Evolutionary conservation across 2,329 filamentous ascomycete species (phyloP).

Genomic region (Aspergillus nomiae): DNA sequence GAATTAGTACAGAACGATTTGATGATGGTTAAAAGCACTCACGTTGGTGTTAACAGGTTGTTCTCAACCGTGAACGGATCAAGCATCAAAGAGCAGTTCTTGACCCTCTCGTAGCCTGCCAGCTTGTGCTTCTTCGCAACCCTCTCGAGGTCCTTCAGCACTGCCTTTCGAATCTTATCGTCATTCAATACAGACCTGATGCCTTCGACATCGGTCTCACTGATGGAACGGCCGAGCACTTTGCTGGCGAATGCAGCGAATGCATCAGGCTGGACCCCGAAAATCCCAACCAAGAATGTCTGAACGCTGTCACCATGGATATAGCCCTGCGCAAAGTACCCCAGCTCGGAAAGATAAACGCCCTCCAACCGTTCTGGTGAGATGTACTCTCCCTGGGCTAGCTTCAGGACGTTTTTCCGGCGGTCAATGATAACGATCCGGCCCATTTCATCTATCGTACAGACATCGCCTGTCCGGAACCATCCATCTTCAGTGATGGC

Average conservation of each 20-base stretch:
- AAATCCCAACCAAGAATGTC: constrained; percentile 79
- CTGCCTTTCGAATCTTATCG: constrained; percentile 70
- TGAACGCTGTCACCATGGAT: constrained; percentile 89
- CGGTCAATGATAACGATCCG: constrained; percentile 94
- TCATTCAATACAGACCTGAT: constrained; percentile 69
- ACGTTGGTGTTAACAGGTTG: constrained; percentile 65
- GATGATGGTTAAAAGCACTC: constrained; percentile 26
- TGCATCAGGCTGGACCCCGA: constrained; percentile 80
- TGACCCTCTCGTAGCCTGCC: constrained; percentile 85
- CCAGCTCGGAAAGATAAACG: constrained; percentile 80
- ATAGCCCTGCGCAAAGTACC: constrained; percentile 76
- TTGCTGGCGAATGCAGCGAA: constrained; percentile 82
- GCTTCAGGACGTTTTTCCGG: constrained; percentile 98
- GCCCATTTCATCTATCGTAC: constrained; percentile 78
- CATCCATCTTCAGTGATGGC: constrained; percentile 84
- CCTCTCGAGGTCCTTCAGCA: constrained; percentile 75
- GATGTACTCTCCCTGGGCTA: constrained; percentile 96
- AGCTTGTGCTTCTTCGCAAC: constrained; percentile 84
- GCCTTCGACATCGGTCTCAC: constrained; percentile 23
- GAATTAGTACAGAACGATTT: constrained; percentile 21
- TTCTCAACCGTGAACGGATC: constrained; percentile 96
- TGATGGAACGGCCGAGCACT: constrained; percentile 69
- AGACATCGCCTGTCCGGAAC: constrained; percentile 97
- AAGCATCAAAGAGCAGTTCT: constrained; percentile 71
- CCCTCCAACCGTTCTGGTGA: constrained; percentile 97